Evolutionary conservation across 306 rosid genomes (phyloP).

Genomic region (Ammopiptanthus mongolicus): DNA sequence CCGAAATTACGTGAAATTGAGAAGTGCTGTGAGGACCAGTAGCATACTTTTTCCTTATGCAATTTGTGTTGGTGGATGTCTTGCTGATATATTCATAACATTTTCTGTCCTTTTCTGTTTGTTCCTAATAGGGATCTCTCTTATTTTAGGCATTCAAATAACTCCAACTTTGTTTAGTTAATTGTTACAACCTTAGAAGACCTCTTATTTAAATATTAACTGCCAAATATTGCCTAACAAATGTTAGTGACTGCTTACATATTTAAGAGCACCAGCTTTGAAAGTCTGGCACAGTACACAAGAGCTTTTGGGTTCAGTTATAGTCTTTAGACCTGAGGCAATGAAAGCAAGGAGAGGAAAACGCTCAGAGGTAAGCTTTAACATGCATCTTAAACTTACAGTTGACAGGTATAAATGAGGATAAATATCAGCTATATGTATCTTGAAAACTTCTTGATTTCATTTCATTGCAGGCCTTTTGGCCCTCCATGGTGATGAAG

Average conservation of each 20-base stretch:
- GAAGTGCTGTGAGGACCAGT: slow-evolving; percentile 48
- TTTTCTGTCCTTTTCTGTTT: slow-evolving; percentile 43
- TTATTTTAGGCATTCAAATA: slow-evolving; percentile 19
- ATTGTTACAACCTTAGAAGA: slow-evolving; percentile 3
- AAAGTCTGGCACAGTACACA: slow-evolving; percentile 20
- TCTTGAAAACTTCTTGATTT: slow-evolving; percentile 9
- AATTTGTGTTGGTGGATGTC: slow-evolving; percentile 62
- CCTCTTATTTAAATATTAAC: slow-evolving; percentile 16
- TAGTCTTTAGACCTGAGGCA: slow-evolving; percentile 25
- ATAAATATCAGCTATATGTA: not conserved
- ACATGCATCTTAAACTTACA: slow-evolving; percentile 9
- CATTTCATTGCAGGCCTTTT: slow-evolving; percentile 60
- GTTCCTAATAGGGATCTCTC: slow-evolving; percentile 29
- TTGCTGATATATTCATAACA: slow-evolving; percentile 27
- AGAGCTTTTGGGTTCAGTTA: slow-evolving; percentile 7
- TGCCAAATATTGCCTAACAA: slow-evolving; percentile 21
- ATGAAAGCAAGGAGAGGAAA: slow-evolving; percentile 71
- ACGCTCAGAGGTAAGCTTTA: slow-evolving; percentile 62
- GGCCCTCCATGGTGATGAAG: slow-evolving; percentile 93
- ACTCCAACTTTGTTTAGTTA: slow-evolving; percentile 25
- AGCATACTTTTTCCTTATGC: slow-evolving; percentile 27
- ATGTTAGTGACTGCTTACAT: slow-evolving; percentile 34
- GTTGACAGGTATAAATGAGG: too few relatives aligned
- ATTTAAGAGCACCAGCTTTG: slow-evolving; percentile 36
- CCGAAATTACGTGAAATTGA: not conserved